Conservation (phyloP, 768 basidiomycete species). For the Xerocomus potaroensis region DNA sequence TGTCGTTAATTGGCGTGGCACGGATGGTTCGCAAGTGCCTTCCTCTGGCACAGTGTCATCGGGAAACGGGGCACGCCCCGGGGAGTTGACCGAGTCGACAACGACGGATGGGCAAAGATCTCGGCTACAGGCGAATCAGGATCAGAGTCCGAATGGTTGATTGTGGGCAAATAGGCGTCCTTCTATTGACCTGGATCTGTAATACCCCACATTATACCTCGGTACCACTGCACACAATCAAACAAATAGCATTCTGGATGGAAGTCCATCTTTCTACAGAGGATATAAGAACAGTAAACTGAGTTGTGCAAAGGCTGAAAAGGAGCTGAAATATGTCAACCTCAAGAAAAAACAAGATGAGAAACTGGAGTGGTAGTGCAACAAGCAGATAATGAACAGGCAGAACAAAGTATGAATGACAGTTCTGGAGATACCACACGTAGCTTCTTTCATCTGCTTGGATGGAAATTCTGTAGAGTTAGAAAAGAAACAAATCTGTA, state of each 20-base stretch:
- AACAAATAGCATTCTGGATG: slow-evolving; percentile 26
- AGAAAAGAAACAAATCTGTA: slow-evolving; percentile 21
- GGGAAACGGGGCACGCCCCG: slow-evolving; percentile 44
- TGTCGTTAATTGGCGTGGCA: slow-evolving; percentile 54
- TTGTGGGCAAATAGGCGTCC: slow-evolving; percentile 47
- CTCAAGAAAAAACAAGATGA: slow-evolving; percentile 23
- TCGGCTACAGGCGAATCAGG: slow-evolving; percentile 63
- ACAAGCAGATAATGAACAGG: slow-evolving; percentile 20
- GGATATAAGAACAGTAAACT: slow-evolving; percentile 23
- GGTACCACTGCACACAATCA: slow-evolving; percentile 9
- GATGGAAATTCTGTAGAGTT: slow-evolving; percentile 29
- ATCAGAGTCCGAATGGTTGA: slow-evolving; percentile 92
- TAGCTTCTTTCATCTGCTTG: slow-evolving; percentile 31
- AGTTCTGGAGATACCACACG: slow-evolving; percentile 32
- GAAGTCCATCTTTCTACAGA: slow-evolving; percentile 30
- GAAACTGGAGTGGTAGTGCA: slow-evolving; percentile 12
- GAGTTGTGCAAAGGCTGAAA: slow-evolving; percentile 13
- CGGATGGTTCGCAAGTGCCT: slow-evolving; percentile 28
- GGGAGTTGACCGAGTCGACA: slow-evolving; percentile 32
- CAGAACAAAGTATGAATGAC: slow-evolving; percentile 28
- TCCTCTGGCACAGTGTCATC: slow-evolving; percentile 36
- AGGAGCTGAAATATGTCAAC: slow-evolving; percentile 22
- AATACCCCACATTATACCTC: slow-evolving; percentile 25
- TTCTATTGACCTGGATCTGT: slow-evolving; percentile 1
- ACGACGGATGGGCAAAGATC: slow-evolving; percentile 71